These are phyloP conservation scores for Clarireedia paspali DNA, from an alignment of 2,329 filamentous ascomycete genomes.

Conservation along the genomic window DNA sequence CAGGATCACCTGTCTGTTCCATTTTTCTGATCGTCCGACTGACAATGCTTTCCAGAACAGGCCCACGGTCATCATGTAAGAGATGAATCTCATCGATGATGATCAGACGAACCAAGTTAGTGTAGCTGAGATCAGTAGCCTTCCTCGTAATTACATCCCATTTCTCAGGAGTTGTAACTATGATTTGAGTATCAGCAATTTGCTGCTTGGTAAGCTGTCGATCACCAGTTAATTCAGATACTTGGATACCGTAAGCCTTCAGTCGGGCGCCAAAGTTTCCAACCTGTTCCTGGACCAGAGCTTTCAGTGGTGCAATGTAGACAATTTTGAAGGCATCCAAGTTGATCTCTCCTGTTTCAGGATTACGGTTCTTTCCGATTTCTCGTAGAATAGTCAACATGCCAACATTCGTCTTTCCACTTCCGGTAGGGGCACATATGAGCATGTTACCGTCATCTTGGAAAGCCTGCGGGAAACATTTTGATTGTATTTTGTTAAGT, in stretches of 20 bases:
- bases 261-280: slow-evolving; percentile 93
- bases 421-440: slow-evolving; percentile 92
- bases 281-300: slow-evolving; percentile 93
- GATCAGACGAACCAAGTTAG: slow-evolving; percentile 88
- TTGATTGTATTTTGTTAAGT: slow-evolving; percentile 92
- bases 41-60: slow-evolving; percentile 94
- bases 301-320: slow-evolving; percentile 93
- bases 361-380: slow-evolving; percentile 89
- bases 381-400: slow-evolving; percentile 96
- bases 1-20: slow-evolving; percentile 89
- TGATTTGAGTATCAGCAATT: slow-evolving; percentile 95
- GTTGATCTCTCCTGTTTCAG: slow-evolving; percentile 85
- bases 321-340: slow-evolving; percentile 97
- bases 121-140: slow-evolving; percentile 93
- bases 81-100: slow-evolving; percentile 98
- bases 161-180: slow-evolving; percentile 97
- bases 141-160: slow-evolving; percentile 99
- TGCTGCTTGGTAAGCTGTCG: slow-evolving; percentile 97
- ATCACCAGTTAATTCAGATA: slow-evolving; percentile 95
- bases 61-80: slow-evolving; percentile 93
- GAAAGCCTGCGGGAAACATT: slow-evolving; percentile 86
- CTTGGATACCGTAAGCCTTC: slow-evolving; percentile 82
- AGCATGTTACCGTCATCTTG: slow-evolving; percentile 95
- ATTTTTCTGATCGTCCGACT: slow-evolving; percentile 86
- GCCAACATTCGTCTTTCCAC: slow-evolving; percentile 96